Evolutionary conservation across 176 grass and related monocot species (phyloP).

Genomic region (Musa schizocarpa): DNA sequence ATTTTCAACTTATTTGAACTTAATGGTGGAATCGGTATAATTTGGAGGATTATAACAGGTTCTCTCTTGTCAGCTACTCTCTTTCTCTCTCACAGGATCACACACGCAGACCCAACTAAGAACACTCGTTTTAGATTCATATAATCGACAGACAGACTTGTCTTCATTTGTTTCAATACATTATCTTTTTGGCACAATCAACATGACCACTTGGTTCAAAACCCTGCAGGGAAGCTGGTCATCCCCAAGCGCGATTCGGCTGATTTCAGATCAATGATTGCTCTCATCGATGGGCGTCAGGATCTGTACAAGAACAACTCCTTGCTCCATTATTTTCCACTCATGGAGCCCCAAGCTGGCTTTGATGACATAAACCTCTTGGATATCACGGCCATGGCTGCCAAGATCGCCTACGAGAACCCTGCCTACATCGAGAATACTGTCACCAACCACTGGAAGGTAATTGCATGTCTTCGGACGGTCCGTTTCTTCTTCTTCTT

Average conservation of each 20-base stretch:
- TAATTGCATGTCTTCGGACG: background rate
- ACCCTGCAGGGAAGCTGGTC: constrained; percentile 33
- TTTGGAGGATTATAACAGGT: constrained; percentile 22
- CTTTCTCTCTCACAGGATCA: background rate
- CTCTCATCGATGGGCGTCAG: constrained; percentile 33
- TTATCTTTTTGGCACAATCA: too few species aligned
- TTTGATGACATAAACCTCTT: background rate
- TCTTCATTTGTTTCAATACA: background rate
- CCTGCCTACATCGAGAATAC: constrained; percentile 39
- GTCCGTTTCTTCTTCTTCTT: too few species aligned
- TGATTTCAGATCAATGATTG: constrained; percentile 44
- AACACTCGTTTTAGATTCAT: background rate
- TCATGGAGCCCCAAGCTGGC: background rate
- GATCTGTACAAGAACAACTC: constrained; percentile 34
- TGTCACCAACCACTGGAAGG: constrained; percentile 64
- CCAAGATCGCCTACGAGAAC: constrained; percentile 52
- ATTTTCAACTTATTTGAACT: constrained; percentile 47
- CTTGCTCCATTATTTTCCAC: constrained; percentile 1
- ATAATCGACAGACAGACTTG: background rate
- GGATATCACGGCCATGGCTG: constrained; percentile 38
- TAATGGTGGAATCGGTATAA: constrained; percentile 48
- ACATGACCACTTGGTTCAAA: too few species aligned
- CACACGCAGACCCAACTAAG: background rate
- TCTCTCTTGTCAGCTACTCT: background rate
- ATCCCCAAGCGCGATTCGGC: constrained; percentile 33